These are phyloP conservation scores for rapeseed (Brassica napus) DNA, from an alignment of 345 rosid species.

Conservation along the genomic window Da-Ae NC_063449.1:34434001-34434500, in stretches of 20 bases:
- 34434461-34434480: constrained; percentile 64
- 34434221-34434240: too few species aligned
- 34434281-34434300: background rate
- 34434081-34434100: background rate
- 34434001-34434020: too few species aligned
- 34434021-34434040: background rate
- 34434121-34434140: background rate
- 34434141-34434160: background rate
- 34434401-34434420: constrained; percentile 74
- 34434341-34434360: constrained; percentile 97
- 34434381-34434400: constrained; percentile 65
- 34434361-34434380: constrained; percentile 91
- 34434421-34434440: constrained; percentile 82
- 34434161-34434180: background rate
- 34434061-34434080: background rate
- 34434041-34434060: too few species aligned
- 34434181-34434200: background rate
- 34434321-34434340: constrained; percentile 56
- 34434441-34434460: constrained; percentile 79
- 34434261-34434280: background rate
- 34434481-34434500: background rate
- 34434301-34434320: background rate
- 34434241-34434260: too few species aligned
- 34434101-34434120: background rate
- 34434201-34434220: too few species aligned